phyloP scores from a whole-genome alignment of 2,329 filamentous ascomycete genomes.

The Lecanicillium sp. region DNA sequence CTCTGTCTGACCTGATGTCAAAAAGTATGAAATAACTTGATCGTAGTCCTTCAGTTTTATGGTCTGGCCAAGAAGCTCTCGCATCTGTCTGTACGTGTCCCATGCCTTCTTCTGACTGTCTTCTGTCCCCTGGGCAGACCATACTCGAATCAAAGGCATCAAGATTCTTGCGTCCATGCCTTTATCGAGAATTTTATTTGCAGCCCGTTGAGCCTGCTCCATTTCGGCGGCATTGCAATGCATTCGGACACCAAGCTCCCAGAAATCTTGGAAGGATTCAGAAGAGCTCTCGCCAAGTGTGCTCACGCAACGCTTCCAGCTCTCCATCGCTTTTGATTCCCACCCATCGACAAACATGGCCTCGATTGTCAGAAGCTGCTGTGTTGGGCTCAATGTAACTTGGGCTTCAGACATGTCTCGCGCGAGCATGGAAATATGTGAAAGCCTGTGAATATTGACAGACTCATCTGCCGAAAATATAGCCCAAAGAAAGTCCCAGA shows the following conservation, averaged over 20 bases:
- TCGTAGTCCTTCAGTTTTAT: constrained; percentile 73
- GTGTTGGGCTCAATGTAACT: constrained; percentile 42
- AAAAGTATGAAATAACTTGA: constrained; percentile 59
- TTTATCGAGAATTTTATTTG: constrained; percentile 43
- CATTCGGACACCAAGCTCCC: constrained; percentile 59
- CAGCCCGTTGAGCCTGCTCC: constrained; percentile 48
- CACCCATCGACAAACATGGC: constrained; percentile 57
- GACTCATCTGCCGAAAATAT: constrained; percentile 44
- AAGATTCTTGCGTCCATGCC: constrained; percentile 46
- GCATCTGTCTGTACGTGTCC: constrained; percentile 57
- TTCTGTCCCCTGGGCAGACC: constrained; percentile 42
- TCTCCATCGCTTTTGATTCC: constrained; percentile 49
- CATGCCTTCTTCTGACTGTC: constrained; percentile 51
- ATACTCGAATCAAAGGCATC: constrained; percentile 62
- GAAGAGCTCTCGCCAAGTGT: constrained; percentile 39
- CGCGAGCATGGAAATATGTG: constrained; percentile 52
- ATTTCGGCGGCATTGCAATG: constrained; percentile 48
- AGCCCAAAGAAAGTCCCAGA: constrained; percentile 61
- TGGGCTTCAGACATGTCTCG: constrained; percentile 58
- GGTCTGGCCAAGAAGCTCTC: constrained; percentile 45
- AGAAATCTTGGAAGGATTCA: constrained; percentile 45
- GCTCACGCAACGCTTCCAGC: constrained; percentile 51
- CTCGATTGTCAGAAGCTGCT: constrained; percentile 60
- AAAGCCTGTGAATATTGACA: constrained; percentile 45
- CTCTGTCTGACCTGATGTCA: constrained; percentile 55